Evolutionary conservation across 495 filamentous ascomycete species (phyloP).

Genomic region (Penicillium riverlandense): DNA sequence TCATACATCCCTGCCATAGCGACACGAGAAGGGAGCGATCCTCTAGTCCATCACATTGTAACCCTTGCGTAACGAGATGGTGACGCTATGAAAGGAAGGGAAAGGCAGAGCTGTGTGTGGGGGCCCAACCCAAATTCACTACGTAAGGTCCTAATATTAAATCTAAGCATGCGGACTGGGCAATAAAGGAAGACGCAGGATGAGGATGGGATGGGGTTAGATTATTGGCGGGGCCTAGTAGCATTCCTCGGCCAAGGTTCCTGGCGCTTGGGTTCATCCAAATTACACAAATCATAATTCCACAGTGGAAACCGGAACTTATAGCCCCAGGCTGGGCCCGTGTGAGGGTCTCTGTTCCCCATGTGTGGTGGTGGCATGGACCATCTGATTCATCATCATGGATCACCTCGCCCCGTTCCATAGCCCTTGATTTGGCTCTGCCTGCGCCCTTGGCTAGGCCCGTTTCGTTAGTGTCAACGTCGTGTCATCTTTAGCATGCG

Average conservation of each 20-base stretch:
- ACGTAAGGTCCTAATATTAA: too few relatives aligned
- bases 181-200: too few relatives aligned
- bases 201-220: too few relatives aligned
- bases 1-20: constrained; percentile 8
- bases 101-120: too few relatives aligned
- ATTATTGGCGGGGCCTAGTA: not conserved
- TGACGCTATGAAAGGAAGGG: constrained; percentile 7
- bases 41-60: constrained; percentile 22
- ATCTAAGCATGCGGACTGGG: too few relatives aligned
- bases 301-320: not conserved
- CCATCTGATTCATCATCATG: constrained; percentile 21
- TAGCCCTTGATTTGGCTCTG: constrained; percentile 15
- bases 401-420: not conserved
- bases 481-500: constrained; percentile 38
- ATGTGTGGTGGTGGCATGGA: not conserved
- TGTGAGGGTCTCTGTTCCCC: constrained; percentile 6
- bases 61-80: constrained; percentile 36
- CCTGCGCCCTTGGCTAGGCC: constrained; percentile 14
- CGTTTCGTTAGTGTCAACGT: constrained; percentile 38
- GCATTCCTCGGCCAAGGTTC: constrained; percentile 9
- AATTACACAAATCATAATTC: not conserved
- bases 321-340: constrained; percentile 12
- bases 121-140: too few relatives aligned
- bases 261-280: constrained; percentile 8
- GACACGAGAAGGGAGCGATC: constrained; percentile 13